These are phyloP conservation scores for Barnettozyma sp. DNA, from an alignment of 805 yeast genomes.

Conservation along the genomic window DNA sequence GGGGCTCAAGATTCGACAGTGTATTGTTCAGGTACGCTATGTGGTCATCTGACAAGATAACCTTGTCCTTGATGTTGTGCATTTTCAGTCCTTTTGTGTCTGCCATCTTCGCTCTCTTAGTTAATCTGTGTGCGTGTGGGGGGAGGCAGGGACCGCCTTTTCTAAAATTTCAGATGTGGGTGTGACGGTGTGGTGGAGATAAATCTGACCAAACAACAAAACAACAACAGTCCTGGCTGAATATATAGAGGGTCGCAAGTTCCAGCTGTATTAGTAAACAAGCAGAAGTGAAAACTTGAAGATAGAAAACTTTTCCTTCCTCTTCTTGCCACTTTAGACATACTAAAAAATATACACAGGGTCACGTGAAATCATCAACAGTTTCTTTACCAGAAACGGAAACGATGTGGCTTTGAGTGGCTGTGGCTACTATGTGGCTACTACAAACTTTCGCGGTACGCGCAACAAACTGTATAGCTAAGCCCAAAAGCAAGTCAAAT, in stretches of 20 bases:
- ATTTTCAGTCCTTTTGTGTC: conserved; percentile 4
- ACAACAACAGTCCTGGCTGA: no score
- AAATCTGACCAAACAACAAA: no score
- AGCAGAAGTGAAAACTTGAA: not conserved
- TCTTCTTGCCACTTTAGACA: not conserved
- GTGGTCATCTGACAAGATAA: conserved; percentile 43
- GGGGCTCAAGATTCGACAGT: conserved; percentile 49
- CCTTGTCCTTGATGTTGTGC: conserved; percentile 26
- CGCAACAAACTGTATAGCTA: conserved; percentile 1
- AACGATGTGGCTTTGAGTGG: no score
- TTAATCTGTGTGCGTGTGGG: no score
- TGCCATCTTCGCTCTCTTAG: conserved; percentile 1
- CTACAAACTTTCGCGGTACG: conserved; percentile 1
- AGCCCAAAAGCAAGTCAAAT: no score
- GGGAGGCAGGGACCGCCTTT: no score
- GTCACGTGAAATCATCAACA: conserved; percentile 18
- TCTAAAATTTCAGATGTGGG: no score
- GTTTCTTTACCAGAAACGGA: conserved; percentile 3
- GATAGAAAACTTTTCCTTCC: conserved; percentile 3
- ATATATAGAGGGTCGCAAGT: no score
- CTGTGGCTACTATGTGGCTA: conserved; percentile 13
- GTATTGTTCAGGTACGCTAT: conserved; percentile 59
- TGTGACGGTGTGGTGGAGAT: no score
- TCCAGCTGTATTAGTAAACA: no score
- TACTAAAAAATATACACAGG: no score